phyloP scores from a whole-genome alignment of 2,329 filamentous ascomycete genomes.

The Arthroderma sp. region DNA sequence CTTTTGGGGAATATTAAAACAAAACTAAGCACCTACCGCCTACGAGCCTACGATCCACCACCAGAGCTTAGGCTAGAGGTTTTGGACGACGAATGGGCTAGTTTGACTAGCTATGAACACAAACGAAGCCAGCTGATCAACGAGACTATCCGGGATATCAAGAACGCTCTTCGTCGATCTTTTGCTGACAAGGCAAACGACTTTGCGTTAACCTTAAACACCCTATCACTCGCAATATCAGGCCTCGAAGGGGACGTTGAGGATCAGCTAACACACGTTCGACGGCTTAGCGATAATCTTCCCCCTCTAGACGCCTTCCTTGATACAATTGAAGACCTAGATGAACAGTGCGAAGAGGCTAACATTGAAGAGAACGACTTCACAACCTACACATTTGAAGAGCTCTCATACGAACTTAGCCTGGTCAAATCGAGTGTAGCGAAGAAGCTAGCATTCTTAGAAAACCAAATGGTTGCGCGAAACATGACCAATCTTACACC shows the following conservation, averaged over 20 bases:
- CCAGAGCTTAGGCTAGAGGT: conserved; percentile 68
- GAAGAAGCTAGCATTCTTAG: conserved; percentile 91
- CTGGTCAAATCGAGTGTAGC: conserved; percentile 84
- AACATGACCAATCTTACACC: conserved; percentile 98
- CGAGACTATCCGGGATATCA: conserved; percentile 97
- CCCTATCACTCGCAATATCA: conserved; percentile 85
- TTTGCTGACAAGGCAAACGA: conserved; percentile 99
- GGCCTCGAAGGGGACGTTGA: conserved; percentile 95
- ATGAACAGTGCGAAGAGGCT: conserved; percentile 82
- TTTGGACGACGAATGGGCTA: conserved; percentile 71
- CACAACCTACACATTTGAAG: conserved; percentile 98
- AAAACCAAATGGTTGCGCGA: conserved; percentile 95
- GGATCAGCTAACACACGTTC: conserved; percentile 80
- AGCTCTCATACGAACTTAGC: conserved; percentile 83
- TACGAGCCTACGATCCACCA: conserved; percentile 84
- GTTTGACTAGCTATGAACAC: conserved; percentile 71
- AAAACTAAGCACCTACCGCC: conserved; percentile 85
- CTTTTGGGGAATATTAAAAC: conserved; percentile 97
- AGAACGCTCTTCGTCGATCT: conserved; percentile 78
- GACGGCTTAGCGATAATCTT: conserved; percentile 71
- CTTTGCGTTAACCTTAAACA: conserved; percentile 89
- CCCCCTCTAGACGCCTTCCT: conserved; percentile 85
- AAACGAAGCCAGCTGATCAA: conserved; percentile 87
- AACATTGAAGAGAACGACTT: conserved; percentile 99
- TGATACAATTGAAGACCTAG: conserved; percentile 71